Evolutionary conservation across 768 basidiomycete species (phyloP).

Genomic region (Serendipita sp.): DNA sequence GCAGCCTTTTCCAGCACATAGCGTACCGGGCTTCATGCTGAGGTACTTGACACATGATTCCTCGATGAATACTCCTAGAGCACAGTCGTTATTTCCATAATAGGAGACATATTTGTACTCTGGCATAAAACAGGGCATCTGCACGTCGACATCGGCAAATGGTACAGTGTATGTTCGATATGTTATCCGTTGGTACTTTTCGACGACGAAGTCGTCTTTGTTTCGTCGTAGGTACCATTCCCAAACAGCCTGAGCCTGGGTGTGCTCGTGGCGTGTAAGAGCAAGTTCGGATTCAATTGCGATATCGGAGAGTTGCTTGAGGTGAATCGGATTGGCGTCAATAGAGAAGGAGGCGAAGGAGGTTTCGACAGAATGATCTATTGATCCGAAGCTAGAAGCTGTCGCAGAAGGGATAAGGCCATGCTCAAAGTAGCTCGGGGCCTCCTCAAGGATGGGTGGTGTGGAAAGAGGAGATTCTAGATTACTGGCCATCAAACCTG

Average conservation of each 20-base stretch:
- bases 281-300: slow-evolving; percentile 53
- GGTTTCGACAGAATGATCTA: not conserved
- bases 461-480: not conserved
- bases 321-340: slow-evolving; percentile 20
- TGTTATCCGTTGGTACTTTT: slow-evolving; percentile 82
- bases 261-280: slow-evolving; percentile 60
- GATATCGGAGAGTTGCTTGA: slow-evolving; percentile 57
- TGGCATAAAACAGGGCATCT: slow-evolving; percentile 45
- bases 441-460: not conserved
- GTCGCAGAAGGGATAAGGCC: not conserved
- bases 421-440: slow-evolving; percentile 8
- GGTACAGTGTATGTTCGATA: slow-evolving; percentile 70
- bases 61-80: slow-evolving; percentile 87
- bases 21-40: slow-evolving; percentile 26
- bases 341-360: not conserved
- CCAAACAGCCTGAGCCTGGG: slow-evolving; percentile 81
- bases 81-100: slow-evolving; percentile 84
- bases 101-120: slow-evolving; percentile 58
- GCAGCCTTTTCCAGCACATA: slow-evolving; percentile 74
- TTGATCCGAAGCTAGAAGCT: not conserved
- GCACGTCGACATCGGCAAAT: slow-evolving; percentile 43
- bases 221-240: slow-evolving; percentile 89
- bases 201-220: slow-evolving; percentile 69
- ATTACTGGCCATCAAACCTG: not conserved
- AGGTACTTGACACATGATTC: slow-evolving; percentile 52